Evolutionary conservation across 2,329 filamentous ascomycete species (phyloP).

Genomic region (Aspergillus tubingensis): DNA sequence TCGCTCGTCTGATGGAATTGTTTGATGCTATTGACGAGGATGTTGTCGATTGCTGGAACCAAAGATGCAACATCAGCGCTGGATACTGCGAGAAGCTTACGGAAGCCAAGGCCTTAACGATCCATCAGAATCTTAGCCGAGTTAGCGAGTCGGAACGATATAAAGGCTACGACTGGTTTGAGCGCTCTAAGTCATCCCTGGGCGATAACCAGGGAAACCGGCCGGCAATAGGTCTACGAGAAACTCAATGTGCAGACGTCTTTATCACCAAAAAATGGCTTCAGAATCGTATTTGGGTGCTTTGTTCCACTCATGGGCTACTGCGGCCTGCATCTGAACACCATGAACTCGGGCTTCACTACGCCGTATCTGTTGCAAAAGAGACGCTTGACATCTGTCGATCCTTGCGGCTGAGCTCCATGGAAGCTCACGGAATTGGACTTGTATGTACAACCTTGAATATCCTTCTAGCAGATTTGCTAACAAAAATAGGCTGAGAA

Average conservation of each 20-base stretch:
- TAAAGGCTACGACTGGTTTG: slow-evolving; percentile 42
- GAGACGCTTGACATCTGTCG: slow-evolving; percentile 39
- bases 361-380: slow-evolving; percentile 39
- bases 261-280: slow-evolving; percentile 49
- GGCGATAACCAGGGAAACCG: slow-evolving; percentile 21
- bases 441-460: slow-evolving; percentile 28
- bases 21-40: slow-evolving; percentile 49
- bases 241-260: slow-evolving; percentile 47
- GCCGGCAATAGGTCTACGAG: slow-evolving; percentile 32
- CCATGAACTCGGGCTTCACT: slow-evolving; percentile 40
- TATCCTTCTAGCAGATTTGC: background rate
- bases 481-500: slow-evolving; percentile 37
- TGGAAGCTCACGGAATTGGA: slow-evolving; percentile 48
- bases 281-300: slow-evolving; percentile 46
- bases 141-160: slow-evolving; percentile 39
- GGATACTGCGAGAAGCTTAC: slow-evolving; percentile 66
- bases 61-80: slow-evolving; percentile 61
- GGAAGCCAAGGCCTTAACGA: slow-evolving; percentile 58
- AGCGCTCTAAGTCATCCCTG: slow-evolving; percentile 31
- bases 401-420: slow-evolving; percentile 36
- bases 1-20: slow-evolving; percentile 47
- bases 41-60: slow-evolving; percentile 48
- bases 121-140: slow-evolving; percentile 35
- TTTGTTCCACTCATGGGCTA: slow-evolving; percentile 45
- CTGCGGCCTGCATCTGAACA: slow-evolving; percentile 38